A percentile compares a stretch with the other conserved stretches of the same genome.
Evolutionary conservation across 805 yeast genomes (phyloP).

Genomic region (Metschnikowia koreensis): DNA sequence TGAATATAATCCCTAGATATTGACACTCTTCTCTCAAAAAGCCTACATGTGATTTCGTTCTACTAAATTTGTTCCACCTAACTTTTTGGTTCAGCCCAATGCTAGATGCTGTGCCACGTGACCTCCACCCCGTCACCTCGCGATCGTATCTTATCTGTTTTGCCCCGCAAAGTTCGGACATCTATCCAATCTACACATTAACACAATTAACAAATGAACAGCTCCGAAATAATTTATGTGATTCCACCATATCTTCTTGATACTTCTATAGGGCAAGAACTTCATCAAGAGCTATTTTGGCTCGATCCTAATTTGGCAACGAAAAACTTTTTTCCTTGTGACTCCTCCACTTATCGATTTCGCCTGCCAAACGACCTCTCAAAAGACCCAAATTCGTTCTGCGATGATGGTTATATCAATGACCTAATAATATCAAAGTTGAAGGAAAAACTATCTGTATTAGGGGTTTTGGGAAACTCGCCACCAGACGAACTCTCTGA

Average conservation of each 20-base stretch:
- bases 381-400: conserved; percentile 19
- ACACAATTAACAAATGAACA: conserved; percentile 7
- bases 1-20: too few relatives aligned
- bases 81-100: too few relatives aligned
- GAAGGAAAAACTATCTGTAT: conserved; percentile 31
- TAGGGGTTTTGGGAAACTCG: conserved; percentile 35
- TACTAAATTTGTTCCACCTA: too few relatives aligned
- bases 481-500: conserved; percentile 30
- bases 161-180: conserved; percentile 7
- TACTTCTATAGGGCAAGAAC: conserved; percentile 34
- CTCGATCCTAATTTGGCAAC: conserved; percentile 26
- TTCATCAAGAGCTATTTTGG: conserved; percentile 25
- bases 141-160: conserved; percentile 4
- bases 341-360: conserved; percentile 26
- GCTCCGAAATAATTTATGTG: conserved; percentile 26
- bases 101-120: background rate
- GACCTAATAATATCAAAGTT: conserved; percentile 33
- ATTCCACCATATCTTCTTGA: conserved; percentile 45
- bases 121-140: background rate
- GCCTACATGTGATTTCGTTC: too few relatives aligned
- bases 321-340: conserved; percentile 26
- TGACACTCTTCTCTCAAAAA: too few relatives aligned
- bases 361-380: conserved; percentile 17
- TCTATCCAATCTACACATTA: background rate
- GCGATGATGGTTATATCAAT: conserved; percentile 32